These are phyloP conservation scores for Penstemon eatonii DNA, from an alignment of 257 asterid genomes.

Conservation along the genomic window DNA sequence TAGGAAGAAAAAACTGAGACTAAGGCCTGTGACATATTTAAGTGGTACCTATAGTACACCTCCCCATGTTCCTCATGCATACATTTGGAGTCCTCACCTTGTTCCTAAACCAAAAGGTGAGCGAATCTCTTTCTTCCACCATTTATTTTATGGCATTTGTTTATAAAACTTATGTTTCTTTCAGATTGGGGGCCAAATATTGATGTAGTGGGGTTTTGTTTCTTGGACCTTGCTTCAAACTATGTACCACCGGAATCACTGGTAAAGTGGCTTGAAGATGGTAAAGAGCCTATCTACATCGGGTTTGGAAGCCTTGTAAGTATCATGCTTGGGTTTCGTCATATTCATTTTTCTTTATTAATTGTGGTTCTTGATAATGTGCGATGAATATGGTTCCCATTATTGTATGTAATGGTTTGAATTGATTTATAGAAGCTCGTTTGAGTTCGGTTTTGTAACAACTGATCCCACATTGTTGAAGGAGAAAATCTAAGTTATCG, in stretches of 20 bases:
- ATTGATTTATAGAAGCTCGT: no score
- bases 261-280: conserved; percentile 74
- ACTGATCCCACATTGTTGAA: no score
- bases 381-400: neutral
- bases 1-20: conserved; percentile 71
- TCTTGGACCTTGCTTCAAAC: conserved; percentile 86
- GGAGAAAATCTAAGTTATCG: no score
- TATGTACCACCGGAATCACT: conserved; percentile 76
- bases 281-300: conserved; percentile 73
- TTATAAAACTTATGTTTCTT: neutral
- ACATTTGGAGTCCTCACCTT: conserved; percentile 96
- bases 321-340: conserved; percentile 10
- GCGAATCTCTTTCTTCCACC: conserved; percentile 15
- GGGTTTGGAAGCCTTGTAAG: conserved; percentile 99
- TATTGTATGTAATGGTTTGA: neutral
- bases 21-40: conserved; percentile 81
- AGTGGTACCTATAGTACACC: conserved; percentile 58
- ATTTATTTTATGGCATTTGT: neutral
- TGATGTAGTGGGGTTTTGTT: conserved; percentile 94
- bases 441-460: no score
- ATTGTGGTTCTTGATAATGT: neutral
- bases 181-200: conserved; percentile 93
- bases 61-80: conserved; percentile 63
- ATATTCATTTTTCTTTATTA: neutral
- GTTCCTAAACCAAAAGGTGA: conserved; percentile 93